Evolutionary conservation across 2,329 filamentous ascomycete genomes (phyloP).

Genomic region (Talaromyces islandicus): DNA sequence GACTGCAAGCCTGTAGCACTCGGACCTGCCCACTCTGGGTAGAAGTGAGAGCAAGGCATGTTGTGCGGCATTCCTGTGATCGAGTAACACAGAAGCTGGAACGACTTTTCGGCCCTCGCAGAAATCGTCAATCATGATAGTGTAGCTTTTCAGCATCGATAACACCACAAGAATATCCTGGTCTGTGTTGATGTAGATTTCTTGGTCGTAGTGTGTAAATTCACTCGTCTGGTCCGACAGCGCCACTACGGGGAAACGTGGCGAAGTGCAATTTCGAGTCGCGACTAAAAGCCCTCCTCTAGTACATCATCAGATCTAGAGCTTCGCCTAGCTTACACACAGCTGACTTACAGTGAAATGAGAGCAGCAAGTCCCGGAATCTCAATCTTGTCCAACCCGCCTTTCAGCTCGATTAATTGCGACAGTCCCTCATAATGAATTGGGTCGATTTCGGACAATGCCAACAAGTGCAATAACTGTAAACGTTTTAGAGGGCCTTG

Average conservation of each 20-base stretch:
- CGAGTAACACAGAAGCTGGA: not conserved
- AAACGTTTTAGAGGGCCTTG: not conserved
- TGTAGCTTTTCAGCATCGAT: not conserved
- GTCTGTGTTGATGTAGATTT: not conserved
- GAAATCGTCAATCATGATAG: not conserved
- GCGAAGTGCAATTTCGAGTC: not conserved
- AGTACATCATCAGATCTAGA: not conserved
- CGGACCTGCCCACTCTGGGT: not conserved
- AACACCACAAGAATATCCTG: not conserved
- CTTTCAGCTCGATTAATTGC: not conserved
- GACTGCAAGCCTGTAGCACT: constrained; percentile 1
- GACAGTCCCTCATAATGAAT: not conserved
- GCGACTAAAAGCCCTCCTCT: not conserved
- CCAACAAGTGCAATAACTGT: not conserved
- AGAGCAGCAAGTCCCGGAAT: not conserved
- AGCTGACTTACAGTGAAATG: not conserved
- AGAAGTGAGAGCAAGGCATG: constrained; percentile 5
- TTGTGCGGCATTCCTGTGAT: constrained; percentile 2
- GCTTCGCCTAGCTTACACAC: not conserved
- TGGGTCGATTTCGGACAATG: not conserved
- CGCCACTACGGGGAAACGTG: not conserved
- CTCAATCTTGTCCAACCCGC: not conserved
- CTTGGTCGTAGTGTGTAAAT: not conserved
- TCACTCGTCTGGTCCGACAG: not conserved
- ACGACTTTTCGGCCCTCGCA: not conserved